These are phyloP conservation scores for Lachnellula hyalina DNA, from an alignment of 2,329 filamentous ascomycete genomes.

Conservation along the genomic window DNA sequence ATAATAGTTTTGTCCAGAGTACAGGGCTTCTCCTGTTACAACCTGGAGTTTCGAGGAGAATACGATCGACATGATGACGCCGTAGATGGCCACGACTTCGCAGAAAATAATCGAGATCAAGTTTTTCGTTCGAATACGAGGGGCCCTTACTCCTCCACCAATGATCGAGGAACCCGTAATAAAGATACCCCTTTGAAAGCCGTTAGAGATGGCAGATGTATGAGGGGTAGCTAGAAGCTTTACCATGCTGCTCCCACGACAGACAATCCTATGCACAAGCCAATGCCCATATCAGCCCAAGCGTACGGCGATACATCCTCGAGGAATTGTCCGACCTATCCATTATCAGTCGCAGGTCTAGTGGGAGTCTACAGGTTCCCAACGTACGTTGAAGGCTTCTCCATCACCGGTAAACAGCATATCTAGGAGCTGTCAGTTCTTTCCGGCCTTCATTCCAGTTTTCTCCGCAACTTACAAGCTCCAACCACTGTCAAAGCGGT, in stretches of 20 bases:
- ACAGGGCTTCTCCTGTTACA: slow-evolving; percentile 59
- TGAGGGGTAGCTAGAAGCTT: slow-evolving; percentile 1
- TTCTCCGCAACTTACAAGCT: slow-evolving; percentile 61
- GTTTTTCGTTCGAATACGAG: slow-evolving; percentile 98
- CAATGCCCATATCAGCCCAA: slow-evolving; percentile 88
- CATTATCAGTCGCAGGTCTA: slow-evolving; percentile 24
- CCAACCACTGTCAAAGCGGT: slow-evolving; percentile 68
- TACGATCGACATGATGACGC: slow-evolving; percentile 99
- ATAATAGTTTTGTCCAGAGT: slow-evolving; percentile 78
- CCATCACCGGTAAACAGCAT: slow-evolving; percentile 98
- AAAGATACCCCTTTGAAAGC: slow-evolving; percentile 79
- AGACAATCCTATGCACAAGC: slow-evolving; percentile 90
- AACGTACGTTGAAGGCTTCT: slow-evolving; percentile 84
- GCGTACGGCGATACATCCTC: slow-evolving; percentile 90
- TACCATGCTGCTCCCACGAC: slow-evolving; percentile 98
- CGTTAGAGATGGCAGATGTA: slow-evolving; percentile 7
- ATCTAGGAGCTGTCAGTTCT: slow-evolving; percentile 52
- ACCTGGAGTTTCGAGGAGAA: slow-evolving; percentile 82
- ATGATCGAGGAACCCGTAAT: slow-evolving; percentile 97
- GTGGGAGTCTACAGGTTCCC: slow-evolving; percentile 1
- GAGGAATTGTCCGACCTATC: slow-evolving; percentile 83
- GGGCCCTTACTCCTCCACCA: slow-evolving; percentile 92
- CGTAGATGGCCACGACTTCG: slow-evolving; percentile 99
- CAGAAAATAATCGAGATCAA: slow-evolving; percentile 99
- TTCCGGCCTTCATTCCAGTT: background rate